Evolutionary conservation across 2,329 filamentous ascomycete genomes (phyloP).

Genomic region (Colletotrichum musicola): DNA sequence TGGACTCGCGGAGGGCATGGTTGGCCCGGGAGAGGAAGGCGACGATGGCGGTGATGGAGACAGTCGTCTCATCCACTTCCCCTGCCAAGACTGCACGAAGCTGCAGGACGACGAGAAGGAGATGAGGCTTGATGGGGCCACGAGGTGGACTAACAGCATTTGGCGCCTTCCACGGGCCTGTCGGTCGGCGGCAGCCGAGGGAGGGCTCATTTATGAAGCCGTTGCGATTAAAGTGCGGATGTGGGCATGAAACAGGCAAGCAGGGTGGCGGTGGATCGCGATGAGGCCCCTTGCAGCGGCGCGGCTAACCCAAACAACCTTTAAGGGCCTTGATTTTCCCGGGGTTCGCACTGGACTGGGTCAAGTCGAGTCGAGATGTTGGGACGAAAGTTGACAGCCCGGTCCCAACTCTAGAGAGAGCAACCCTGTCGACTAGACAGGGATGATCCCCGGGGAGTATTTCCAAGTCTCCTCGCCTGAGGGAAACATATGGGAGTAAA

Average conservation of each 20-base stretch:
- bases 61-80: conserved; percentile 31
- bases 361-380: background rate
- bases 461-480: conserved; percentile 5
- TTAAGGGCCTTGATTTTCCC: conserved; percentile 26
- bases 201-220: conserved; percentile 30
- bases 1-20: conserved; percentile 21
- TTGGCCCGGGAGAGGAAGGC: conserved; percentile 1
- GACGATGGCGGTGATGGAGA: conserved; percentile 15
- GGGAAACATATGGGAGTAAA: conserved; percentile 21
- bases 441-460: background rate
- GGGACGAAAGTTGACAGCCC: conserved; percentile 15
- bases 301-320: conserved; percentile 37
- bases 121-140: conserved; percentile 31
- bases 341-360: conserved; percentile 1
- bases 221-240: conserved; percentile 36
- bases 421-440: background rate
- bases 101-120: conserved; percentile 14
- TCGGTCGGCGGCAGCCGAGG: conserved; percentile 37
- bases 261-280: conserved; percentile 30
- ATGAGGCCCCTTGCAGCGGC: conserved; percentile 27
- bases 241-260: conserved; percentile 31
- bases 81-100: conserved; percentile 37
- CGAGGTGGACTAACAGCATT: background rate
- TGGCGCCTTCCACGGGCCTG: conserved; percentile 16
- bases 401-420: background rate